Evolutionary conservation across 177 flowering plant genomes (phyloP).

Genomic region (Vitis hybrid): DNA sequence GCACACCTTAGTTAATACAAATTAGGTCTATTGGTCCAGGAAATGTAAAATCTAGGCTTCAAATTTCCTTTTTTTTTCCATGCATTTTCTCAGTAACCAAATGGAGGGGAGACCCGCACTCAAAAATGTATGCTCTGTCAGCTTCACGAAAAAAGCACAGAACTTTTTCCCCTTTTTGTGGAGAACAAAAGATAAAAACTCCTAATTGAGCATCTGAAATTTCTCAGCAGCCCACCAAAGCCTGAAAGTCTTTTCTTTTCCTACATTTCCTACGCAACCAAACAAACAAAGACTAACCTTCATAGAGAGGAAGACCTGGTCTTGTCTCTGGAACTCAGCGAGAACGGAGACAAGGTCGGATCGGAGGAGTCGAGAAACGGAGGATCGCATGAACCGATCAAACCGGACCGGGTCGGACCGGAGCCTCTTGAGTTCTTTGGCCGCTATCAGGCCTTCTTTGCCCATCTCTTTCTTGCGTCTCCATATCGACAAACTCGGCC

Average conservation of each 20-base stretch:
- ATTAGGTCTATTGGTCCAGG: too few relatives aligned
- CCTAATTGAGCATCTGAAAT: too few relatives aligned
- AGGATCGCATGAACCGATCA: constrained; percentile 54
- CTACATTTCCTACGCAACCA: background rate
- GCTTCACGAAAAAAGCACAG: too few relatives aligned
- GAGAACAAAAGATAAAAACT: too few relatives aligned
- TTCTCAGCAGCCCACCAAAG: background rate
- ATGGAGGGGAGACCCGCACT: too few relatives aligned
- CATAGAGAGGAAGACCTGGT: constrained; percentile 79
- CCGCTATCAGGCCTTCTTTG: constrained; percentile 83
- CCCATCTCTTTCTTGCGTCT: constrained; percentile 89
- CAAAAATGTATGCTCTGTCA: too few relatives aligned
- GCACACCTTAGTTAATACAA: too few relatives aligned
- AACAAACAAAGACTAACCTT: constrained; percentile 45
- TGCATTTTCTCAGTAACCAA: too few relatives aligned
- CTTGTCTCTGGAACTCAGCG: constrained; percentile 88
- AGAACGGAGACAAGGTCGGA: constrained; percentile 90
- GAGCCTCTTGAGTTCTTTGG: constrained; percentile 81
- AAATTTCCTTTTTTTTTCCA: too few relatives aligned
- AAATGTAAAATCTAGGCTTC: too few relatives aligned
- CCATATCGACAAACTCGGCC: constrained; percentile 91
- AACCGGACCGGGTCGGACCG: constrained; percentile 58
- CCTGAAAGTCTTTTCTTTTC: background rate
- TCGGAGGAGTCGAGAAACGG: constrained; percentile 83
- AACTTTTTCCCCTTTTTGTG: too few relatives aligned